These are phyloP conservation scores for Talaromyces atroroseus DNA, from an alignment of 2,329 filamentous ascomycete genomes.

Conservation along the genomic window DNA sequence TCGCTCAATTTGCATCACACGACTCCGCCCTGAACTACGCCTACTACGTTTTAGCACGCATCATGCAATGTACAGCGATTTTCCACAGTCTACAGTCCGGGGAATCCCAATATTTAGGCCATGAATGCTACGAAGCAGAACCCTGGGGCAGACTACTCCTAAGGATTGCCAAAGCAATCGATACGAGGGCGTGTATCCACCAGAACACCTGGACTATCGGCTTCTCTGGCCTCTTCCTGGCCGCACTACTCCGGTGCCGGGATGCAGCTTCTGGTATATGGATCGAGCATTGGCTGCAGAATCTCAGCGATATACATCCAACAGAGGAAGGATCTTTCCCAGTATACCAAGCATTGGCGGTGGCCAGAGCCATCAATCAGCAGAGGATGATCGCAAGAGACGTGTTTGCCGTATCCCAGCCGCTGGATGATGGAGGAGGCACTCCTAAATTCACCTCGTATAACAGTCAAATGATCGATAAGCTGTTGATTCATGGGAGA, in stretches of 20 bases:
- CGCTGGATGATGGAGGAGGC: conserved; percentile 20
- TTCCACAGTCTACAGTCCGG: conserved; percentile 5
- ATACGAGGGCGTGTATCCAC: conserved; percentile 14
- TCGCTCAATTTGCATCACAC: conserved; percentile 16
- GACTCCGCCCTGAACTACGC: conserved; percentile 22
- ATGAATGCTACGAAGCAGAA: conserved; percentile 9
- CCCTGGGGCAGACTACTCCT: conserved; percentile 15
- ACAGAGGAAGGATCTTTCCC: conserved; percentile 23
- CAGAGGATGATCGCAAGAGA: conserved; percentile 16
- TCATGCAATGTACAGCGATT: conserved; percentile 19
- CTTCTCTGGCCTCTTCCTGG: conserved; percentile 20
- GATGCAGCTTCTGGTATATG: conserved; percentile 9
- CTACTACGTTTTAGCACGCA: conserved; percentile 20
- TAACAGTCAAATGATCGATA: conserved; percentile 21
- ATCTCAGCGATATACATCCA: conserved; percentile 16
- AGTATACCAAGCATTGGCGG: conserved; percentile 19
- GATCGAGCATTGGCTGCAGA: conserved; percentile 20
- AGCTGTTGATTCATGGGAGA: conserved; percentile 19
- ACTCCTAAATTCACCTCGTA: conserved; percentile 20
- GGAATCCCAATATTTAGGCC: background rate
- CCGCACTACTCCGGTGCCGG: conserved; percentile 20
- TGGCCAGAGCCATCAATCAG: conserved; percentile 19
- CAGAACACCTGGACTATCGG: conserved; percentile 24
- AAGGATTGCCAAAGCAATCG: conserved; percentile 14
- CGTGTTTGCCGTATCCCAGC: conserved; percentile 17